Base-by-base conservation (phyloP, 148 eudicot genomes). In the Nepenthes gracilis region DNA sequence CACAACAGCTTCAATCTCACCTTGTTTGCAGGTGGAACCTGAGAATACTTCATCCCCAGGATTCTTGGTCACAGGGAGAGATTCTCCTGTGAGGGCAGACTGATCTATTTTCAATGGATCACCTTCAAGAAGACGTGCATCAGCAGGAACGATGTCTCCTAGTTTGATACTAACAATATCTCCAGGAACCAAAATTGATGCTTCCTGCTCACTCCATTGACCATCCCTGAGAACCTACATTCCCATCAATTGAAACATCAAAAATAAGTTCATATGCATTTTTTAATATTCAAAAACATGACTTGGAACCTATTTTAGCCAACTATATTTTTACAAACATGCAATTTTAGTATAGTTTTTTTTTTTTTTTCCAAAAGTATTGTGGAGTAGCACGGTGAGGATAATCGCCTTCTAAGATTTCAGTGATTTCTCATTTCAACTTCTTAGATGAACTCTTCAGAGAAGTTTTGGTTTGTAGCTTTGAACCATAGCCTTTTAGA, bases 21-120 rank as follows among this genome's bases (percentile, higher is more conserved):
- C 89, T 61, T 84, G 89, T 62, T 84, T 84, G 65, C 89, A 84
- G 2, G 89, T 84, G 38, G 89, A 84, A 54, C 89, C 89, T 35
- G 89, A 84, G 59, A 69, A 84, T 9, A 84, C 89, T 62, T 81
- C 89, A 7, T 84, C 89, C 33, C 81, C 82, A 1, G 89, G 89
- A 59, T 74, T 74, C 67, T 72, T 81, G 14, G 85, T 78, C 35
- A 81, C 89, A 5, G 89, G 83, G 38, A 84, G 68, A 9, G 89
- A 84, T 60, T 84, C 89, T 60, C 89, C 89, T 0, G 89, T 84
- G 10, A 84, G 79, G 23, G 89, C 89, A 59, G 89, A 81, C 66
- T 84, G 89, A 55, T 84, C 89, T 14, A 84, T 76, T 66, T 84
- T 84, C 55, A 84, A 51, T 15, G 89, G 83, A 63, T 84, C 89